A percentile compares a stretch with the other conserved stretches of the same genome.
Evolutionary conservation across 2,329 filamentous ascomycete species (phyloP).

Genomic region (Fusarium sarcochroum): DNA sequence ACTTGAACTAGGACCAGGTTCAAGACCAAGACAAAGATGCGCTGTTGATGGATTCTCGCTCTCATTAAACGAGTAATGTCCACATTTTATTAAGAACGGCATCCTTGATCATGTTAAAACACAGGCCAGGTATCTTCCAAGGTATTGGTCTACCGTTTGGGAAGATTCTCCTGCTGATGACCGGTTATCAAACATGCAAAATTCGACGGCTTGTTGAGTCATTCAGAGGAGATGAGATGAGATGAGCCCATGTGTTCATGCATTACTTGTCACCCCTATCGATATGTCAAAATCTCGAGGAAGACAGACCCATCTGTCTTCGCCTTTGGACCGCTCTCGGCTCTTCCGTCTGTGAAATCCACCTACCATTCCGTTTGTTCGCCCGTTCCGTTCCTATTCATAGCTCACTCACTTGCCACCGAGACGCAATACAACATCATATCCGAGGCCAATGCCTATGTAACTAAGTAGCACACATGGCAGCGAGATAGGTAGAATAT

Average conservation of each 20-base stretch:
- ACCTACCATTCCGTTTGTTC: slow-evolving; percentile 19
- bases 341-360: slow-evolving; percentile 12
- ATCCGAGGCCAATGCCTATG: slow-evolving; percentile 21
- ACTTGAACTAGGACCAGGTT: slow-evolving; percentile 28
- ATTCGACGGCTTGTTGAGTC: slow-evolving; percentile 5
- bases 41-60: slow-evolving; percentile 16
- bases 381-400: slow-evolving; percentile 36
- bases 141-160: slow-evolving; percentile 9
- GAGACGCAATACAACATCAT: slow-evolving; percentile 33
- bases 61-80: slow-evolving; percentile 37
- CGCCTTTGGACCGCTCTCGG: slow-evolving; percentile 25
- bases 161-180: slow-evolving; percentile 17
- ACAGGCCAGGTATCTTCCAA: slow-evolving; percentile 33
- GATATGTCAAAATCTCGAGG: slow-evolving; percentile 1
- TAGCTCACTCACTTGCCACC: slow-evolving; percentile 37
- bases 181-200: slow-evolving; percentile 19
- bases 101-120: slow-evolving; percentile 21
- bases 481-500: background rate
- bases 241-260: slow-evolving; percentile 39
- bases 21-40: slow-evolving; percentile 13
- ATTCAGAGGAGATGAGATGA: slow-evolving; percentile 20
- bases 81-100: slow-evolving; percentile 20
- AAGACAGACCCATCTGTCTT: background rate
- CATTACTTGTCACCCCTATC: slow-evolving; percentile 19
- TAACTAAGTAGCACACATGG: slow-evolving; percentile 19